Conservation (phyloP, 1,284 basidiomycete genomes). For the Pseudozyma hubeiensis region DNA sequence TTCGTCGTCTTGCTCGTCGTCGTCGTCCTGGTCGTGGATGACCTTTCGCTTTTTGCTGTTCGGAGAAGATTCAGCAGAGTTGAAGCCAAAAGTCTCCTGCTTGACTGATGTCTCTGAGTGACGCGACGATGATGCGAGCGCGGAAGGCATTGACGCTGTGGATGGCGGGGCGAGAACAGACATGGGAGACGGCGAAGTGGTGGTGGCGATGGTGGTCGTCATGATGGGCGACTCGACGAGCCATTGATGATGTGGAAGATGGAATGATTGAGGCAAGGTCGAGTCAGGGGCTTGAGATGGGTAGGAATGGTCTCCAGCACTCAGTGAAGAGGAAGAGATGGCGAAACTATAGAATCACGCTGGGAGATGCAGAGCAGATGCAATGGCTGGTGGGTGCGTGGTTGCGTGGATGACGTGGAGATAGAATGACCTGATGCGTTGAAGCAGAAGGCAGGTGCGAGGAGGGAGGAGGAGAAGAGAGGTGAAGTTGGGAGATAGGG, state of each 20-base stretch:
- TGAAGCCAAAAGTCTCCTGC: slow-evolving; percentile 13
- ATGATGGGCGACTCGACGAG: slow-evolving; percentile 24
- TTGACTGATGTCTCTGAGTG: slow-evolving; percentile 34
- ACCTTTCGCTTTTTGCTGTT: slow-evolving; percentile 41
- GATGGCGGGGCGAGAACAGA: slow-evolving; percentile 15
- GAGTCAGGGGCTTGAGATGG: slow-evolving; percentile 1
- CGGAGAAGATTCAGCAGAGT: slow-evolving; percentile 5
- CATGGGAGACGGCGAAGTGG: slow-evolving; percentile 11
- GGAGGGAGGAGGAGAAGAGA: slow-evolving; percentile 5
- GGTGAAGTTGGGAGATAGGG: neutral
- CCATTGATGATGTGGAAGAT: slow-evolving; percentile 15
- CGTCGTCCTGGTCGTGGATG: slow-evolving; percentile 11
- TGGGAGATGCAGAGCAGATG: neutral
- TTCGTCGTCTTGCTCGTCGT: slow-evolving; percentile 12
- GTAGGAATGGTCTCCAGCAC: slow-evolving; percentile 25
- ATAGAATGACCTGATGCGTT: slow-evolving; percentile 25
- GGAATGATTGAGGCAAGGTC: neutral
- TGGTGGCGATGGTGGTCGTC: slow-evolving; percentile 14
- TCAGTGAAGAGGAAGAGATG: slow-evolving; percentile 49
- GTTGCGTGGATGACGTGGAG: slow-evolving; percentile 14
- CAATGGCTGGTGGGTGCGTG: neutral
- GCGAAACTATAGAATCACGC: neutral
- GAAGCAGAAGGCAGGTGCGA: slow-evolving; percentile 21
- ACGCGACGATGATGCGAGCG: slow-evolving; percentile 28
- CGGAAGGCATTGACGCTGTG: slow-evolving; percentile 12